Evolutionary conservation across 768 basidiomycete genomes (phyloP).

Genomic region (Russula olivacea): DNA sequence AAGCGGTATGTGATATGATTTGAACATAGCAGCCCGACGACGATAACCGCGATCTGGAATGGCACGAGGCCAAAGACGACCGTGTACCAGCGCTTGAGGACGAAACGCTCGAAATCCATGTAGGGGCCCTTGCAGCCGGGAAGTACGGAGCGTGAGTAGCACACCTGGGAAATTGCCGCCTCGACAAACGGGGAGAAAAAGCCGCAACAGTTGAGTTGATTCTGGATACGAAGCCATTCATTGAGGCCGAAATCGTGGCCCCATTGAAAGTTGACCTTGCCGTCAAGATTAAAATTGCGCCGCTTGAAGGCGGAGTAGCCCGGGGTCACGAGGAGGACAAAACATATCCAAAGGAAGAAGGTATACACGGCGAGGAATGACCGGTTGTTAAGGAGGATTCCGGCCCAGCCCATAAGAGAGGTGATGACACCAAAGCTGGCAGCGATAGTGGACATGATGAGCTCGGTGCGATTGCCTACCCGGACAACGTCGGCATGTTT

Average conservation of each 20-base stretch:
- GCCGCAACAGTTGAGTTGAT: conserved; percentile 72
- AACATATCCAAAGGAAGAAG: conserved; percentile 66
- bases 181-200: conserved; percentile 78
- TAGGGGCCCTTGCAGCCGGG: conserved; percentile 71
- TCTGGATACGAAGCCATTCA: conserved; percentile 65
- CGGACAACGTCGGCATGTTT: conserved; percentile 63
- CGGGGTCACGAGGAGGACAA: conserved; percentile 63
- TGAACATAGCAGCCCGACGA: conserved; percentile 61
- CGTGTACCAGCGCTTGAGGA: conserved; percentile 61
- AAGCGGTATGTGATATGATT: conserved; percentile 85
- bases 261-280: conserved; percentile 77
- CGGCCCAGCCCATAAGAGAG: conserved; percentile 69
- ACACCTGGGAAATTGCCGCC: conserved; percentile 67
- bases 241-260: conserved; percentile 50
- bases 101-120: conserved; percentile 48
- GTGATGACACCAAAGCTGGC: conserved; percentile 55
- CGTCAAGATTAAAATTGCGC: conserved; percentile 71
- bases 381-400: conserved; percentile 79
- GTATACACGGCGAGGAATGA: conserved; percentile 72
- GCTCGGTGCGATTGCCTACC: conserved; percentile 60
- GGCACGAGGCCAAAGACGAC: conserved; percentile 62
- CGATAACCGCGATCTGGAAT: conserved; percentile 56
- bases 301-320: conserved; percentile 77
- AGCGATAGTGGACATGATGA: conserved; percentile 65
- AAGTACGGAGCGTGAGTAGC: conserved; percentile 64